A percentile compares a stretch with the other conserved stretches of the same genome.
Evolutionary conservation across 2,329 filamentous ascomycete species (phyloP).

Genomic region (Trichophyton verrucosum): DNA sequence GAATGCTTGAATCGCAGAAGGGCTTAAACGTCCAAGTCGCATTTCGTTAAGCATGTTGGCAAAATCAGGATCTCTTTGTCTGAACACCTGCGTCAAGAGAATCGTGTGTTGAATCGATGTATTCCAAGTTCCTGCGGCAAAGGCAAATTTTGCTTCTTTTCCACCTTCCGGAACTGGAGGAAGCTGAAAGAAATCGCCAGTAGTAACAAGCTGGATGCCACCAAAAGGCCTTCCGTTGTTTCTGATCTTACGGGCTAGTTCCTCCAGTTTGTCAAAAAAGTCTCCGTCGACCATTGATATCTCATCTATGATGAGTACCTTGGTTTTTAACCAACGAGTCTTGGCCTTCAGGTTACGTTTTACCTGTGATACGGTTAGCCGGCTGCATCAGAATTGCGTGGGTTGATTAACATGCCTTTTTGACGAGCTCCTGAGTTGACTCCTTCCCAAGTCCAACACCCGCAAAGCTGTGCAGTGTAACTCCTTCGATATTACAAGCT

Average conservation of each 20-base stretch:
- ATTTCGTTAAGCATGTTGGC: conserved; percentile 96
- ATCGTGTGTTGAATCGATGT: conserved; percentile 94
- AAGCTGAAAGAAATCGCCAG: conserved; percentile 94
- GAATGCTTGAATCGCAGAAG: conserved; percentile 66
- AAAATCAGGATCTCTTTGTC: conserved; percentile 82
- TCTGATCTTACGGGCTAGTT: conserved; percentile 69
- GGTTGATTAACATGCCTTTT: conserved; percentile 44
- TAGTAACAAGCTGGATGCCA: conserved; percentile 89
- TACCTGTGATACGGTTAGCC: conserved; percentile 37
- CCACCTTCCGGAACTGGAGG: conserved; percentile 77
- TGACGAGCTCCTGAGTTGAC: conserved; percentile 62
- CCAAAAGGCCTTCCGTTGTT: conserved; percentile 91
- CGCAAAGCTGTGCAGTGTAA: conserved; percentile 89
- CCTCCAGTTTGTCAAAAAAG: conserved; percentile 88
- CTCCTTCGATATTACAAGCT: conserved; percentile 91
- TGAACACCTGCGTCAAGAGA: conserved; percentile 86
- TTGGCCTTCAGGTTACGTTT: conserved; percentile 77
- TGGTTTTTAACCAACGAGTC: conserved; percentile 76
- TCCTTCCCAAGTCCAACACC: conserved; percentile 95
- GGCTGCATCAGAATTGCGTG: background rate
- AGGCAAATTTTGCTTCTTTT: conserved; percentile 72
- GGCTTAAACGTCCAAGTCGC: conserved; percentile 70
- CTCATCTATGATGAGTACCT: conserved; percentile 82
- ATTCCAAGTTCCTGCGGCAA: conserved; percentile 82
- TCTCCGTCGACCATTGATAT: conserved; percentile 98